Base-by-base conservation (phyloP, 345 rosid genomes). In the Citrus maxima region DNA sequence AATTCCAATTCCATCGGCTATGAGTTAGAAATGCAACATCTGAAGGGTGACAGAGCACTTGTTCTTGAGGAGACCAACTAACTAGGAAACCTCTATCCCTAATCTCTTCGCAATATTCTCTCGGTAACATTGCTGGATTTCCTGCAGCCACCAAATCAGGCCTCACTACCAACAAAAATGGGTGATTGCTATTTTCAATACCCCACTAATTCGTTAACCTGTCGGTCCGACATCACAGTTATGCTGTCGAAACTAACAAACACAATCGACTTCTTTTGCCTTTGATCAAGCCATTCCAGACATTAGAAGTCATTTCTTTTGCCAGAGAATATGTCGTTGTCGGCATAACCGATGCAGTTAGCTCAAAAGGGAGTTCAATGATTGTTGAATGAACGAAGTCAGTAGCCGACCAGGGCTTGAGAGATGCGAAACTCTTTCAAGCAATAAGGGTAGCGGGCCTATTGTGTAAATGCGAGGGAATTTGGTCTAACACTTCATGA, bases 81-180 rank as follows among this genome's bases (percentile, higher is more conserved):
- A 54, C 72, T 27, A 81, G 13, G 67, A 81, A n/a, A 8, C 78
- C 75, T 46, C 75, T 73, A 25, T 67, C 78, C 28, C 59, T 77
- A 2, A 70, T 58, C 55, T 81, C 78, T 10, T 70, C 18, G 0
- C 34, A 70, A 21, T 73, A 81, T 63, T 77, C 84, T 2, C 27
- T 35, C 0, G 76, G 60, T 58, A 81, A 21, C 21, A 46, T 0
- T 0, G 54, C 51, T 0, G 56, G 4, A 19, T 73, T 74, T 0
- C 78, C 84, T 40, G 46, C 19, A 9, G 46, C 22, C 30, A 75
- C 79, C 24, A 81, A 35, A 35, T 73, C 78, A 8, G 75, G 81
- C 51, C 84, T 81, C 19, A 81, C 70, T 19, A 77, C 61, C 78
- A 78, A 81, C 40, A 77, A 72, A 24, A 81, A 81, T 7, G 75